These are phyloP conservation scores for Hygrophorus pudorinus DNA, from an alignment of 768 basidiomycete genomes.

Conservation along the genomic window DNA sequence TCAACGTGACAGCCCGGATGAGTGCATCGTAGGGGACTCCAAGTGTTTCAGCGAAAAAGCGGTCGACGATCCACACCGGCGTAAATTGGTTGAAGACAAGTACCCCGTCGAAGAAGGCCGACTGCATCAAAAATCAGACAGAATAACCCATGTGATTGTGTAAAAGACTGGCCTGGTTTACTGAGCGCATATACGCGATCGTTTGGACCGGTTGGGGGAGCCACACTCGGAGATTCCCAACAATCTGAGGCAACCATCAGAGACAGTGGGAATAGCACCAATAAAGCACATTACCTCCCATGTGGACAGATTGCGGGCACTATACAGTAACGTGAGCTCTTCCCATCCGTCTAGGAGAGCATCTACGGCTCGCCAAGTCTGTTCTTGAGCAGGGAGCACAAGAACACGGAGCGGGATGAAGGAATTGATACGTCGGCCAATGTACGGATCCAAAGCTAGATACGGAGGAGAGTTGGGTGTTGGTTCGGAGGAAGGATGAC, in stretches of 20 bases:
- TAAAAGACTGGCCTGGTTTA: constrained; percentile 40
- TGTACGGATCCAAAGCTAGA: constrained; percentile 54
- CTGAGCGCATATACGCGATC: constrained; percentile 53
- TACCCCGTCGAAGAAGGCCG: constrained; percentile 47
- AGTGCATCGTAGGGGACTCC: constrained; percentile 44
- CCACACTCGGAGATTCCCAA: constrained; percentile 44
- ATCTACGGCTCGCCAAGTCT: constrained; percentile 42
- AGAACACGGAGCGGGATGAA: constrained; percentile 62
- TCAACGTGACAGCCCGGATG: constrained; percentile 23
- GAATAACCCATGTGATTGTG: not conserved
- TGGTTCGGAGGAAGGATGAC: constrained; percentile 26
- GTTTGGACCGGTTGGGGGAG: constrained; percentile 27
- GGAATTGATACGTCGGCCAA: constrained; percentile 56
- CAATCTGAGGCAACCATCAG: constrained; percentile 24
- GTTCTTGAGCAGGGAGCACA: constrained; percentile 34
- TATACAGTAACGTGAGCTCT: constrained; percentile 38
- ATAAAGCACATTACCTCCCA: constrained; percentile 46
- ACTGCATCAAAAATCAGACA: constrained; percentile 23
- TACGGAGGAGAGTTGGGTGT: constrained; percentile 35
- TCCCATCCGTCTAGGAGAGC: constrained; percentile 45
- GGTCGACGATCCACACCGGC: constrained; percentile 47
- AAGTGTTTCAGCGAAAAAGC: constrained; percentile 54
- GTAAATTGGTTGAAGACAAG: constrained; percentile 41
- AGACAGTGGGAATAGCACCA: not conserved
- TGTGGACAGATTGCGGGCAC: constrained; percentile 32